Conservation (phyloP, 1,139 yeast genomes). For the Magnusiomyces suaveolens region DNA sequence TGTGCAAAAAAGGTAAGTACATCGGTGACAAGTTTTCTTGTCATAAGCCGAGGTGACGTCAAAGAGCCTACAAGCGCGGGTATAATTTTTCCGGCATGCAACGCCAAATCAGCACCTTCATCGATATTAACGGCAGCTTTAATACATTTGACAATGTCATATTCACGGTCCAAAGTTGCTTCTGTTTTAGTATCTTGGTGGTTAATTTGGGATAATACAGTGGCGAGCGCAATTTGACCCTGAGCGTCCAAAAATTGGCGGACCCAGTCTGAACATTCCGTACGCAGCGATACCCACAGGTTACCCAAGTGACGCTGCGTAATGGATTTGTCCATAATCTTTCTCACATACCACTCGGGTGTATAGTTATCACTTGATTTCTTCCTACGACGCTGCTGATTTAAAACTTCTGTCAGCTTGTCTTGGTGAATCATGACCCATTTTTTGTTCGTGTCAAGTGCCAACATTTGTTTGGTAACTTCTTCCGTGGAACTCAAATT, state of each 20-base stretch:
- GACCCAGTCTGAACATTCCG: constrained; percentile 91
- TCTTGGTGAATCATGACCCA: constrained; percentile 92
- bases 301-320: constrained; percentile 66
- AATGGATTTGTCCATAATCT: constrained; percentile 60
- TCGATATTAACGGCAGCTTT: constrained; percentile 49
- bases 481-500: constrained; percentile 70
- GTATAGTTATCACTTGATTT: constrained; percentile 36
- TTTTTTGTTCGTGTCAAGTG: constrained; percentile 67
- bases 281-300: constrained; percentile 81
- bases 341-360: constrained; percentile 72
- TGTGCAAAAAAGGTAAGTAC: constrained; percentile 50
- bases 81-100: constrained; percentile 42
- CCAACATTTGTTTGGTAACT: constrained; percentile 70
- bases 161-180: constrained; percentile 47
- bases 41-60: constrained; percentile 53
- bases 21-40: constrained; percentile 76
- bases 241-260: constrained; percentile 68
- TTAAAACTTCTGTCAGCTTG: constrained; percentile 65
- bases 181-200: constrained; percentile 29
- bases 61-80: constrained; percentile 54
- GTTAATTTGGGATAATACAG: constrained; percentile 42
- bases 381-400: constrained; percentile 36
- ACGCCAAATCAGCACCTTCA: constrained; percentile 49
- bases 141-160: constrained; percentile 51
- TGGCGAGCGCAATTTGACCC: constrained; percentile 78